Conservation (phyloP, 2,329 filamentous ascomycete species). For the Pestalotiopsis sp. region DNA sequence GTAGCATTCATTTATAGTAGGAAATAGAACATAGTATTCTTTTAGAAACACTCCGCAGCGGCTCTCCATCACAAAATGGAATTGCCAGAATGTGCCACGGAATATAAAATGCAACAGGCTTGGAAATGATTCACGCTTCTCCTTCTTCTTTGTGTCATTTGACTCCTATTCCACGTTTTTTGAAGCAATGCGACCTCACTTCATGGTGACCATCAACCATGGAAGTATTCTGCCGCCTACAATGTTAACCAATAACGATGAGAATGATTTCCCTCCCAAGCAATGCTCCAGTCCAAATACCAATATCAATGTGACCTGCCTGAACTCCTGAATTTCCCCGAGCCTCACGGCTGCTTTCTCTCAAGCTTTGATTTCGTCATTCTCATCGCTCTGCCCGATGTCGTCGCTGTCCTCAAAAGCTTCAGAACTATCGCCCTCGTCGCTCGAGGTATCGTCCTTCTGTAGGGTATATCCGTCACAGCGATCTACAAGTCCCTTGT, state of each 20-base stretch:
- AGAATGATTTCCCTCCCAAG: not conserved
- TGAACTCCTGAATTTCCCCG: conserved; percentile 1
- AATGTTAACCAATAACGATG: not conserved
- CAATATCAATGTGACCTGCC: conserved; percentile 1
- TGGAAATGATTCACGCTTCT: not conserved
- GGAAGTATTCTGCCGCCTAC: not conserved
- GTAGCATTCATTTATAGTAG: not conserved
- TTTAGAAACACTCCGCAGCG: not conserved
- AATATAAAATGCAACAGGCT: not conserved
- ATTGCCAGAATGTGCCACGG: not conserved
- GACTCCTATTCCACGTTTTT: not conserved
- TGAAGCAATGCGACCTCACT: not conserved
- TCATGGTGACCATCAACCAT: not conserved
- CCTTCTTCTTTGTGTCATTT: not conserved
- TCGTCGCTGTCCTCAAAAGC: conserved; percentile 35
- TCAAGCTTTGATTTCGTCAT: conserved; percentile 24
- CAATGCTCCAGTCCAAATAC: not conserved
- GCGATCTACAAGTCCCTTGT: conserved; percentile 78
- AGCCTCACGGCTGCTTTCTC: not conserved
- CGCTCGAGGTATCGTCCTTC: conserved; percentile 27
- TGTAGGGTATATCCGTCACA: conserved; percentile 60
- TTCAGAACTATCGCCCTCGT: conserved; percentile 32
- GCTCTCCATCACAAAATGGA: not conserved
- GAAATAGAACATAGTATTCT: too few species aligned
- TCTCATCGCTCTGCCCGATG: conserved; percentile 36